phyloP scores from a whole-genome alignment of 306 rosid genomes.

The Cajanus cajan region DNA sequence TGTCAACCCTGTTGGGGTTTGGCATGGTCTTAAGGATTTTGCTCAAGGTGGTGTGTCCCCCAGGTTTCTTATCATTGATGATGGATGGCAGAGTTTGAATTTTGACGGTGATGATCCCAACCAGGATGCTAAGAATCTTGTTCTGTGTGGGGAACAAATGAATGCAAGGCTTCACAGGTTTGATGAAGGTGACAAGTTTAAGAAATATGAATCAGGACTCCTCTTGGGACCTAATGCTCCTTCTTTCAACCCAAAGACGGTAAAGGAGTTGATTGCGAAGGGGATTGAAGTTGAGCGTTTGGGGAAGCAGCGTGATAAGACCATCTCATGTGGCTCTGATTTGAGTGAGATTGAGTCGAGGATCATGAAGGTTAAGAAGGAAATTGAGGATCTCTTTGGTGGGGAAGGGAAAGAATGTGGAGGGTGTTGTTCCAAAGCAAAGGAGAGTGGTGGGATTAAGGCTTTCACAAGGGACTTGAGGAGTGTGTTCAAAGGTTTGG shows the following conservation, averaged over 20 bases:
- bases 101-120: constrained; percentile 55
- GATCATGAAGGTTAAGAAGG: constrained; percentile 45
- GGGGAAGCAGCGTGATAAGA: constrained; percentile 44
- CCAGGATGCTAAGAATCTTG: constrained; percentile 58
- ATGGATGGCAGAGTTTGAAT: constrained; percentile 92
- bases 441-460: constrained; percentile 65
- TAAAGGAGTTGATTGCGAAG: constrained; percentile 50
- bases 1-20: constrained; percentile 65
- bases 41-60: constrained; percentile 58
- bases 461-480: constrained; percentile 78
- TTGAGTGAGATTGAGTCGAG: constrained; percentile 36
- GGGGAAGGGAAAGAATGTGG: constrained; percentile 34
- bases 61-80: constrained; percentile 74
- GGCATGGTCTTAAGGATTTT: constrained; percentile 66
- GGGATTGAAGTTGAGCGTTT: constrained; percentile 62
- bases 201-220: constrained; percentile 56
- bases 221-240: constrained; percentile 56
- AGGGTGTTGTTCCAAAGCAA: constrained; percentile 16
- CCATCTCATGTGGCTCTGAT: constrained; percentile 31
- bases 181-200: constrained; percentile 69
- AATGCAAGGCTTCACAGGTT: constrained; percentile 67
- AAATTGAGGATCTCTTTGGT: constrained; percentile 57
- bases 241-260: constrained; percentile 55
- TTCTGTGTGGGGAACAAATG: constrained; percentile 80
- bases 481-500: constrained; percentile 61